phyloP scores from a whole-genome alignment of 2,329 filamentous ascomycete genomes.

The Fusarium humuli region DNA sequence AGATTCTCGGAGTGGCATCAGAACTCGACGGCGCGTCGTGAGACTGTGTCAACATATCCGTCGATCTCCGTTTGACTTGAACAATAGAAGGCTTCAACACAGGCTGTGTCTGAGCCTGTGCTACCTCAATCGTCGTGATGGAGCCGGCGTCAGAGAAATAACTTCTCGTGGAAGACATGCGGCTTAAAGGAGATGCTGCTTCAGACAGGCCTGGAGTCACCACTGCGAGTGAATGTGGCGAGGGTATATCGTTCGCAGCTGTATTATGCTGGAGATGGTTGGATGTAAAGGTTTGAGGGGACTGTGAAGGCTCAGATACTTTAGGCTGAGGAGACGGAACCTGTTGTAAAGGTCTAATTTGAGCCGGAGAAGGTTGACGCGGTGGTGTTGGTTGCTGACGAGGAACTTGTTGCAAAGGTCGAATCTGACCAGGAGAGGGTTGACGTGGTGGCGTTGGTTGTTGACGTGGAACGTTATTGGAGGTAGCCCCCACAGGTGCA shows the following conservation, averaged over 20 bases:
- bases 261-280: not conserved
- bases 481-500: not conserved
- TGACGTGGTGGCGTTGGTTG: conserved; percentile 1
- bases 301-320: not conserved
- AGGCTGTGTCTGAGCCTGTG: conserved; percentile 43
- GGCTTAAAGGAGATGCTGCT: conserved; percentile 21
- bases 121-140: conserved; percentile 43
- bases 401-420: not conserved
- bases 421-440: not conserved
- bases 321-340: not conserved
- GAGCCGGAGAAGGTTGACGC: conserved; percentile 2
- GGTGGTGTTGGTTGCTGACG: conserved; percentile 2
- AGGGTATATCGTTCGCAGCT: not conserved
- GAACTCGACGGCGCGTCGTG: conserved; percentile 27
- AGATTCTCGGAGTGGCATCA: conserved; percentile 19
- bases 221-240: conserved; percentile 22
- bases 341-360: not conserved
- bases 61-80: conserved; percentile 42
- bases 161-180: conserved; percentile 28
- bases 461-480: not conserved
- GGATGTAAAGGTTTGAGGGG: not conserved
- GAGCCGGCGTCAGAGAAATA: conserved; percentile 44
- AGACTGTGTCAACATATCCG: conserved; percentile 32
- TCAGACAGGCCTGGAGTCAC: conserved; percentile 23
- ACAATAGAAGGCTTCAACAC: conserved; percentile 43